Conservation (phyloP, 345 rosid genomes). For the Geranium brycei region DNA sequence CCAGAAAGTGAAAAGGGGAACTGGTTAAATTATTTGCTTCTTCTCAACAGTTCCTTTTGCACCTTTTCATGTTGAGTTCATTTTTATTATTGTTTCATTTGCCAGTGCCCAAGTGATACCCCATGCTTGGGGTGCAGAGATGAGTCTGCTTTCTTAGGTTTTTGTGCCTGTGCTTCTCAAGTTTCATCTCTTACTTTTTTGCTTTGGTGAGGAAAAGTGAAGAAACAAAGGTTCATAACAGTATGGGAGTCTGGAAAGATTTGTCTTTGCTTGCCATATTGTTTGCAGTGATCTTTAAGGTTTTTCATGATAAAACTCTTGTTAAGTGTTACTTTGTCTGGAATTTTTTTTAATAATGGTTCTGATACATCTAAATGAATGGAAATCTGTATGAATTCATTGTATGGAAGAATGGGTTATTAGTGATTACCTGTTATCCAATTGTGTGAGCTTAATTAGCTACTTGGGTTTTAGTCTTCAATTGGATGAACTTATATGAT, state of each 20-base stretch:
- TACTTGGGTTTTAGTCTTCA: not conserved
- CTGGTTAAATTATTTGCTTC: not conserved
- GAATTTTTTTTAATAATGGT: too few species aligned
- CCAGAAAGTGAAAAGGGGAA: too few species aligned
- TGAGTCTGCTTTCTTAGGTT: not conserved
- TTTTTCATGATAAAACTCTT: not conserved
- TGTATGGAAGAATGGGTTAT: not conserved
- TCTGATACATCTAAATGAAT: not conserved
- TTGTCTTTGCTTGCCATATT: not conserved
- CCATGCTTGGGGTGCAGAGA: not conserved
- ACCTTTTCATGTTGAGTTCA: not conserved
- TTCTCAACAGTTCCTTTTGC: not conserved
- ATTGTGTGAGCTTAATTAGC: not conserved
- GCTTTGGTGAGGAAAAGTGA: not conserved
- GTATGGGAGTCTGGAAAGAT: not conserved
- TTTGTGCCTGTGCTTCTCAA: not conserved
- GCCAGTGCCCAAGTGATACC: not conserved
- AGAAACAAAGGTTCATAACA: not conserved
- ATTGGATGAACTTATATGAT: not conserved
- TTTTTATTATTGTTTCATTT: too few species aligned
- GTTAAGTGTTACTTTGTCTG: too few species aligned
- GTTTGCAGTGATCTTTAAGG: not conserved
- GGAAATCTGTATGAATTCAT: not conserved
- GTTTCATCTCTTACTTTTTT: not conserved
- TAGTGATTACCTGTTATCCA: not conserved